A percentile compares a stretch with the other conserved stretches of the same genome.
Evolutionary conservation across 108 stramenopile species (phyloP).

Genomic region (Skeletonema tropicum): DNA sequence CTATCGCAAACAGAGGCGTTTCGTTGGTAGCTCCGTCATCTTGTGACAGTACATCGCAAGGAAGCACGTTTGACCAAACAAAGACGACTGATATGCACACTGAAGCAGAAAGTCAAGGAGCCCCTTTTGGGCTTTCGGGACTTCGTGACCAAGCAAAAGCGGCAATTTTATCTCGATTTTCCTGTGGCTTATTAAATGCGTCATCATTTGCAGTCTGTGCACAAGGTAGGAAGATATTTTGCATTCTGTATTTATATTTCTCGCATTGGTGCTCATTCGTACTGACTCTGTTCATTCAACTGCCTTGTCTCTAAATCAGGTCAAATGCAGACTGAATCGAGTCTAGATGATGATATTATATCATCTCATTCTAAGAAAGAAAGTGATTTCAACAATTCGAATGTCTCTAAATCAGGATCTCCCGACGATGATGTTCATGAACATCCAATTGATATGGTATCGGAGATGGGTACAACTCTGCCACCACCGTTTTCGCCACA

Average conservation of each 20-base stretch:
- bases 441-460: neutral
- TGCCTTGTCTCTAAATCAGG: neutral
- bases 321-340: neutral
- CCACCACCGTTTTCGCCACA: neutral
- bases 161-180: conserved; percentile 24
- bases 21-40: conserved; percentile 36
- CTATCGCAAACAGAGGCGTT: conserved; percentile 18
- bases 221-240: conserved; percentile 17
- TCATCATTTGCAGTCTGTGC: conserved; percentile 49
- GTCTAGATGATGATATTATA: neutral
- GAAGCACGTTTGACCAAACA: neutral
- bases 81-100: neutral
- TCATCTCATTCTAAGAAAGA: neutral
- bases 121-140: neutral
- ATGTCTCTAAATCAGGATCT: neutral
- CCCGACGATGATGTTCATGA: neutral
- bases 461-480: neutral
- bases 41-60: conserved; percentile 15
- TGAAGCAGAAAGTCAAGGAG: conserved; percentile 2
- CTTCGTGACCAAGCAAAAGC: conserved; percentile 5
- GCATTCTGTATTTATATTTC: neutral
- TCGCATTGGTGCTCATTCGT: neutral
- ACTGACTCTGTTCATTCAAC: neutral
- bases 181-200: conserved; percentile 32
- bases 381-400: neutral